Evolutionary conservation across 129 eudicot genomes (phyloP).

Genomic region (Heracleum sosnowskyi): DNA sequence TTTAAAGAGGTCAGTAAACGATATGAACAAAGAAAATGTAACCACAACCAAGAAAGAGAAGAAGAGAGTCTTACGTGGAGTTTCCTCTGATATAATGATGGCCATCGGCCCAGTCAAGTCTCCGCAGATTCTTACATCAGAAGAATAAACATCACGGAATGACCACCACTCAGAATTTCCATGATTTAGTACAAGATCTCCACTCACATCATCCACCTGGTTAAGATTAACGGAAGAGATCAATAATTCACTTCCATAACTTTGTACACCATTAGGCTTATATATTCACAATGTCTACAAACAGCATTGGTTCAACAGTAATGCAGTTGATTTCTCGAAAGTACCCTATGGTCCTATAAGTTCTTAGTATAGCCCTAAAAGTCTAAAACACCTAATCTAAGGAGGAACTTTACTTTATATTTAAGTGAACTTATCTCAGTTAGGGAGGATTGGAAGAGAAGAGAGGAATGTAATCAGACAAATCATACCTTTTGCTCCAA

Average conservation of each 20-base stretch:
- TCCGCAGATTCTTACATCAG: conserved; percentile 41
- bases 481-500: conserved; percentile 65
- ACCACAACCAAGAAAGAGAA: neutral
- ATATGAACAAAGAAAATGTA: neutral
- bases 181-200: conserved; percentile 62
- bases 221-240: conserved; percentile 4
- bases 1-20: neutral
- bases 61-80: conserved; percentile 72
- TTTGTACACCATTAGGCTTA: too few species aligned
- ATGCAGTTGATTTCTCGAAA: neutral
- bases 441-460: neutral
- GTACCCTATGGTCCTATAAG: neutral
- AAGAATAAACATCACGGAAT: conserved; percentile 51
- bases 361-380: neutral
- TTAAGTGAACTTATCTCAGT: neutral
- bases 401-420: neutral
- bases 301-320: neutral
- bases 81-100: conserved; percentile 87
- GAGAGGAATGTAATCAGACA: conserved; percentile 1
- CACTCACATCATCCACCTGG: conserved; percentile 64
- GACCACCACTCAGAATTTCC: conserved; percentile 84
- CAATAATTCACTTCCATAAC: too few species aligned
- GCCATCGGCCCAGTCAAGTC: conserved; percentile 92
- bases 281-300: neutral
- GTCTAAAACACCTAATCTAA: neutral